A percentile compares a stretch with the other conserved stretches of the same genome.
These are phyloP conservation scores for Aspergillus sp. DNA, from an alignment of 2,329 filamentous ascomycete genomes.

Conservation along the genomic window DNA sequence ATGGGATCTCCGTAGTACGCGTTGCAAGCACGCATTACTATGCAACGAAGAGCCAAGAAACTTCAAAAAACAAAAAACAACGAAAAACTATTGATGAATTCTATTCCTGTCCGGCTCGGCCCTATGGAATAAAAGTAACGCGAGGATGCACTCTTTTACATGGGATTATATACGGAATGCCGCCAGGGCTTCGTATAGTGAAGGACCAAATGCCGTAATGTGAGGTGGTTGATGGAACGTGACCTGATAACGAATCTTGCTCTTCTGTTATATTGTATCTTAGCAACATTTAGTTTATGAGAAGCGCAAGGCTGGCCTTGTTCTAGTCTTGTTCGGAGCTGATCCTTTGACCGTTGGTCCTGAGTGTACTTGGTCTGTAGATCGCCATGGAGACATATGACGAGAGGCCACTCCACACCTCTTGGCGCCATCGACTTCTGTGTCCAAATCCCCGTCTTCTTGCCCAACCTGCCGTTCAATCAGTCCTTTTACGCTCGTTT, in stretches of 20 bases:
- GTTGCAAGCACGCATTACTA: conserved; percentile 17
- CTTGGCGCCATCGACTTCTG: conserved; percentile 2
- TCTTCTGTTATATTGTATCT: conserved; percentile 41
- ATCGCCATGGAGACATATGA: neutral
- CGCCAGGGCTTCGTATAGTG: conserved; percentile 13
- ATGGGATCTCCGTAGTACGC: conserved; percentile 26
- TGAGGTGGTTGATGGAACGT: conserved; percentile 20
- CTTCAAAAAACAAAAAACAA: conserved; percentile 8
- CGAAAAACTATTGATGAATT: conserved; percentile 20
- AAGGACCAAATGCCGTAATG: conserved; percentile 21
- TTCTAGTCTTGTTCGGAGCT: conserved; percentile 9
- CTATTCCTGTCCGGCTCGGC: conserved; percentile 27
- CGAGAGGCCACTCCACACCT: conserved; percentile 8
- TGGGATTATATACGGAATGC: conserved; percentile 16
- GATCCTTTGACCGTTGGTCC: neutral
- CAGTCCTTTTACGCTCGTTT: neutral
- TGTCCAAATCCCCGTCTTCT: neutral
- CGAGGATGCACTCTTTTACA: conserved; percentile 21
- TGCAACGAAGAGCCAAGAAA: conserved; percentile 15
- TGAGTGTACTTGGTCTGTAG: neutral
- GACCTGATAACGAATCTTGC: conserved; percentile 38
- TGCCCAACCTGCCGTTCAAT: neutral
- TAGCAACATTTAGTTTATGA: conserved; percentile 43
- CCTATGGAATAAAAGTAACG: conserved; percentile 16
- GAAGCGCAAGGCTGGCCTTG: conserved; percentile 30